Evolutionary conservation across 1,284 basidiomycete species (phyloP).

Genomic region (Ustilago sp.): DNA sequence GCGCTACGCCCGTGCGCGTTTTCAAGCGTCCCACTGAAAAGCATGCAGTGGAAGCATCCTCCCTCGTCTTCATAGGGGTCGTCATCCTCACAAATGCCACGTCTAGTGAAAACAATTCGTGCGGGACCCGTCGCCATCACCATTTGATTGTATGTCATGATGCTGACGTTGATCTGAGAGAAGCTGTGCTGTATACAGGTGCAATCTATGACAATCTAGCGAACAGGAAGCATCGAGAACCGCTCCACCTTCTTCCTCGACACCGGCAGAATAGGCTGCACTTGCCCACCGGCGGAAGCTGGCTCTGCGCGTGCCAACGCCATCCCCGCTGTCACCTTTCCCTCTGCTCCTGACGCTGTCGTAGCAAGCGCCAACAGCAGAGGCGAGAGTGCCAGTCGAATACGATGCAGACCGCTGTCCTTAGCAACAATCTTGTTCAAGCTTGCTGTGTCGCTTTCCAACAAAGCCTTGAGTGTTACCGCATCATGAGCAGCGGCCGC

Average conservation of each 20-base stretch:
- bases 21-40: constrained; percentile 16
- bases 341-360: constrained; percentile 11
- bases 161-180: too few relatives aligned
- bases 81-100: too few relatives aligned
- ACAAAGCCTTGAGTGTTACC: constrained; percentile 12
- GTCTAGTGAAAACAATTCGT: too few relatives aligned
- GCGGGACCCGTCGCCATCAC: too few relatives aligned
- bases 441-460: constrained; percentile 16
- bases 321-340: not conserved
- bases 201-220: constrained; percentile 5
- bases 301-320: constrained; percentile 28
- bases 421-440: constrained; percentile 15
- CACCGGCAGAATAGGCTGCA: constrained; percentile 21
- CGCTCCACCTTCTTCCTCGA: constrained; percentile 28
- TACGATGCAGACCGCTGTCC: constrained; percentile 16
- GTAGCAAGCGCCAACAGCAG: constrained; percentile 25
- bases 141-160: too few relatives aligned
- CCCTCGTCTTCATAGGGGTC: not conserved
- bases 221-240: constrained; percentile 32
- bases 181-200: too few relatives aligned
- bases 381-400: constrained; percentile 30
- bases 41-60: not conserved
- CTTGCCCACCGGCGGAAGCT: constrained; percentile 21
- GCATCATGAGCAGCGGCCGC: constrained; percentile 11
- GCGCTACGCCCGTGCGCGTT: constrained; percentile 8